phyloP scores from a whole-genome alignment of 2,329 filamentous ascomycete species.

The Ascochyta koolunga region DNA sequence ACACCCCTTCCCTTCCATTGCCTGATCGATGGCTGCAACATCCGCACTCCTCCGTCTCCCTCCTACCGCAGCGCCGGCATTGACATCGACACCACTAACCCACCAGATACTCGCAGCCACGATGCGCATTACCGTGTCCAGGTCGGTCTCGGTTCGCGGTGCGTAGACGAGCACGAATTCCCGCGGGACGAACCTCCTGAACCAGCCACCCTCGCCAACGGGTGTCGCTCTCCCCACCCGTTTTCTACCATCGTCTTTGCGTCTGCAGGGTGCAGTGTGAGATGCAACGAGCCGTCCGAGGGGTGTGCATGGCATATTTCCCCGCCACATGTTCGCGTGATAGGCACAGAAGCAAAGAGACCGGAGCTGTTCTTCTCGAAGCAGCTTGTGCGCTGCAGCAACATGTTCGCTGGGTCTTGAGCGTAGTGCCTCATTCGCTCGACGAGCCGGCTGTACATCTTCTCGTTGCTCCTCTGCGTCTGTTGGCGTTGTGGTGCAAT shows the following conservation, averaged over 20 bases:
- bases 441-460: slow-evolving; percentile 49
- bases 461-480: slow-evolving; percentile 67
- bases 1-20: slow-evolving; percentile 28
- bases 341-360: slow-evolving; percentile 70
- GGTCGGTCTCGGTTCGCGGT: slow-evolving; percentile 70
- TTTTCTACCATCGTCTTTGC: slow-evolving; percentile 72
- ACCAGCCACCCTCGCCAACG: slow-evolving; percentile 70
- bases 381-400: slow-evolving; percentile 68
- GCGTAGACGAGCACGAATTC: slow-evolving; percentile 86
- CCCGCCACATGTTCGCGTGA: slow-evolving; percentile 75
- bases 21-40: slow-evolving; percentile 29
- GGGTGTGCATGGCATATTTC: slow-evolving; percentile 83
- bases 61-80: slow-evolving; percentile 18
- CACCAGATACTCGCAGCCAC: slow-evolving; percentile 78
- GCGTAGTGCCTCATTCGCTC: slow-evolving; percentile 29
- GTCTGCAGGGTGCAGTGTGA: slow-evolving; percentile 80
- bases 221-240: slow-evolving; percentile 78
- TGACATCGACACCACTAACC: slow-evolving; percentile 53
- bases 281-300: slow-evolving; percentile 76
- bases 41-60: slow-evolving; percentile 31
- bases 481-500: slow-evolving; percentile 84
- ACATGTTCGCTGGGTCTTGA: slow-evolving; percentile 30
- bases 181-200: slow-evolving; percentile 70
- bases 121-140: slow-evolving; percentile 70
- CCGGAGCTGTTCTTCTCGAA: slow-evolving; percentile 83